Conservation (phyloP, 75 land plant species). For the Cupressus sempervirens region DNA sequence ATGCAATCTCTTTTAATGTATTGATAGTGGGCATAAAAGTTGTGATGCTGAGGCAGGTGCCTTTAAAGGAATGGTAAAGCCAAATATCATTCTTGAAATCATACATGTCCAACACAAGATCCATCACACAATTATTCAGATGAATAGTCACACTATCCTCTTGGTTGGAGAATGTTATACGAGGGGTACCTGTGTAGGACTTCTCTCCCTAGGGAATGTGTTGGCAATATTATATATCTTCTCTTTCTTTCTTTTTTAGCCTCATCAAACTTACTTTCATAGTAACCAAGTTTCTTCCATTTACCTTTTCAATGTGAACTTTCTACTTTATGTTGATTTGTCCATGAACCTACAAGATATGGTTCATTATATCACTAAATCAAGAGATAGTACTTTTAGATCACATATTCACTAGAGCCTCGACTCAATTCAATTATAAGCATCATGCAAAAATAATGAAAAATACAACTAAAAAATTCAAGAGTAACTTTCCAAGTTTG, state of each 20-base stretch:
- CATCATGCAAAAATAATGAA: neutral
- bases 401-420: neutral
- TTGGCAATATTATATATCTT: neutral
- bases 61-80: too few species aligned
- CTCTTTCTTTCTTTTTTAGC: neutral
- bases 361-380: neutral
- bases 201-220: too few species aligned
- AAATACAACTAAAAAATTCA: neutral
- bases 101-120: too few species aligned
- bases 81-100: too few species aligned
- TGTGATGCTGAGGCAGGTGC: too few species aligned
- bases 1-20: slow-evolving; percentile 59
- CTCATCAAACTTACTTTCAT: neutral
- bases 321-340: slow-evolving; percentile 20
- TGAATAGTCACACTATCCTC: too few species aligned
- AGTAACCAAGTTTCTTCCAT: neutral
- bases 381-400: neutral
- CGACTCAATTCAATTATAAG: too few species aligned
- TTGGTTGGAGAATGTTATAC: too few species aligned
- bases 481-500: neutral
- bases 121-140: too few species aligned
- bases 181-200: too few species aligned
- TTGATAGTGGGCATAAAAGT: too few species aligned
- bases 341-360: slow-evolving; percentile 36
- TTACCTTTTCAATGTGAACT: slow-evolving; percentile 6